Conservation (phyloP, 305 asterid genomes). For the Euphrasia arctica region DNA sequence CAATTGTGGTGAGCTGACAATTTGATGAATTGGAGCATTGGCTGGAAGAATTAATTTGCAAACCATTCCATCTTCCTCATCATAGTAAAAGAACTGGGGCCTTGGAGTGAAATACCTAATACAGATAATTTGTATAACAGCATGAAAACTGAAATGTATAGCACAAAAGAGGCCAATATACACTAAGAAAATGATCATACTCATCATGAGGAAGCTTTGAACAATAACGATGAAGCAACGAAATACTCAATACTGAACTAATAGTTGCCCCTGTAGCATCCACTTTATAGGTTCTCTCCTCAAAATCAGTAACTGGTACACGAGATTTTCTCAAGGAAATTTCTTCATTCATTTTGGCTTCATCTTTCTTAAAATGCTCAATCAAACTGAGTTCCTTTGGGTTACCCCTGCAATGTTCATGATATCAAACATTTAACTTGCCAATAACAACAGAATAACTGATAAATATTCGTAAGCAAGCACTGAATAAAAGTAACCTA, state of each 20-base stretch:
- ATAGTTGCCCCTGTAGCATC: constrained; percentile 84
- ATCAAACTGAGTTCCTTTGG: constrained; percentile 64
- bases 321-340: constrained; percentile 59
- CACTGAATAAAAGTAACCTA: constrained; percentile 51
- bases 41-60: constrained; percentile 82
- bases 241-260: constrained; percentile 68
- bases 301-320: constrained; percentile 39
- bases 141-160: constrained; percentile 11
- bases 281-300: constrained; percentile 68
- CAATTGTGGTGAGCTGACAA: constrained; percentile 60
- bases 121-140: constrained; percentile 23
- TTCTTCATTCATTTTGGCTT: constrained; percentile 77
- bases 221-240: constrained; percentile 88
- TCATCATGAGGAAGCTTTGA: constrained; percentile 94
- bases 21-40: constrained; percentile 80
- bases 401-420: constrained; percentile 51
- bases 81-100: constrained; percentile 66
- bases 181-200: constrained; percentile 49
- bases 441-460: constrained; percentile 26
- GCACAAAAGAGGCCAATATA: constrained; percentile 24
- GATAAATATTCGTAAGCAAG: constrained; percentile 24
- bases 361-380: constrained; percentile 62
- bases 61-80: constrained; percentile 65
- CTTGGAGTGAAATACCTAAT: constrained; percentile 78
- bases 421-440: constrained; percentile 30